Percentiles rank a stretch among this genome's conserved stretches.
phyloP scores from a whole-genome alignment of 495 filamentous ascomycete genomes.

The Apodospora peruviana region DNA sequence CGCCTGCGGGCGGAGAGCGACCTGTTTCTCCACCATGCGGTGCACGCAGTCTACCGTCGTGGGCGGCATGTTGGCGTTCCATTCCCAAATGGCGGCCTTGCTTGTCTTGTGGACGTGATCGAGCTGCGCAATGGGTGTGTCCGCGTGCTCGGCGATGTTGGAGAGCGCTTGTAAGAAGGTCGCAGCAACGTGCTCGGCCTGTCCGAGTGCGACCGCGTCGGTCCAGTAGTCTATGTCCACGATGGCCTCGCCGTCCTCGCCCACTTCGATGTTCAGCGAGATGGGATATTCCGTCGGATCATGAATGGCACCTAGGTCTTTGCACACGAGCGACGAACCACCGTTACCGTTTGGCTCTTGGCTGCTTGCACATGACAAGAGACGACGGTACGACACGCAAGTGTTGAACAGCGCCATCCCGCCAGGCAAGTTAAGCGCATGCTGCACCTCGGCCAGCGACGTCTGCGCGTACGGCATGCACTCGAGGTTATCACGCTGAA shows the following conservation, averaged over 20 bases:
- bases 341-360: no score
- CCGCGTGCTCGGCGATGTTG: constrained; percentile 33
- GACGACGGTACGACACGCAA: constrained; percentile 23
- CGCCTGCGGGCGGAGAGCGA: constrained; percentile 21
- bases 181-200: constrained; percentile 47
- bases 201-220: constrained; percentile 24
- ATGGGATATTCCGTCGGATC: constrained; percentile 54
- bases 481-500: constrained; percentile 30
- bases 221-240: constrained; percentile 58
- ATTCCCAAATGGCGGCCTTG: constrained; percentile 13
- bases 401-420: constrained; percentile 30
- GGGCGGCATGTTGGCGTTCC: constrained; percentile 18
- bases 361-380: no score
- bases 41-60: constrained; percentile 11
- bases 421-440: constrained; percentile 22
- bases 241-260: constrained; percentile 26
- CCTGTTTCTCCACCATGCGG: constrained; percentile 15
- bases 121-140: constrained; percentile 12
- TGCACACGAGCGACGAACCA: constrained; percentile 3
- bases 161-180: constrained; percentile 42
- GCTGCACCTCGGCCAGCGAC: constrained; percentile 37
- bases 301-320: constrained; percentile 31
- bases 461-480: constrained; percentile 34
- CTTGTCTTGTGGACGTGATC: constrained; percentile 6
- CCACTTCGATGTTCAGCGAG: constrained; percentile 50